Percentiles rank a stretch among this genome's conserved stretches.
These are phyloP conservation scores for Orbilia javanica DNA, from an alignment of 2,329 filamentous ascomycete species.

Conservation along the genomic window DNA sequence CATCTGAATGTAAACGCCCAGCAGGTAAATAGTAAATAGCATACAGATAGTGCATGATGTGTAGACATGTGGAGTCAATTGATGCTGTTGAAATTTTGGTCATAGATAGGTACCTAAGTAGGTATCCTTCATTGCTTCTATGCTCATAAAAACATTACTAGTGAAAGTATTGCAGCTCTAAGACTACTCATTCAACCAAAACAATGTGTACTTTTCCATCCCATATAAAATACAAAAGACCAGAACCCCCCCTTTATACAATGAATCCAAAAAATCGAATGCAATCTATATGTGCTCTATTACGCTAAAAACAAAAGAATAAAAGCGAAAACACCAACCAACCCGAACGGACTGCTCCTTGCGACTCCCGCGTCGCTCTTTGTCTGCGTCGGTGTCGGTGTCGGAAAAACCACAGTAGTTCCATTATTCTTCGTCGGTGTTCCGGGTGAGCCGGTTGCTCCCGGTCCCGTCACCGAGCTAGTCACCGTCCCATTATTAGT, in stretches of 20 bases:
- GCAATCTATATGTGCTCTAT: conserved; percentile 8
- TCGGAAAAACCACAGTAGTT: conserved; percentile 27
- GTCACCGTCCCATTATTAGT: conserved; percentile 1
- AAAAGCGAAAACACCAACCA: conserved; percentile 10
- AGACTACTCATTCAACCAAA: not conserved
- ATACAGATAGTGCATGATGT: too few species aligned
- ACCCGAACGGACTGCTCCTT: not conserved
- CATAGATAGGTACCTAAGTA: too few species aligned
- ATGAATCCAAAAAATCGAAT: not conserved
- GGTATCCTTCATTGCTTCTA: not conserved
- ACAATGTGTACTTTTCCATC: not conserved
- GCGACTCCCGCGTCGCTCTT: conserved; percentile 3
- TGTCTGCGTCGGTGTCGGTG: conserved; percentile 31
- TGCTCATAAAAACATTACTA: not conserved
- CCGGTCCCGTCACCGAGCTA: not conserved
- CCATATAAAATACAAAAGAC: conserved; percentile 5
- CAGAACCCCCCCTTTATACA: not conserved
- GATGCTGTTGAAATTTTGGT: not conserved
- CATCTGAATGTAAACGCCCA: too few species aligned
- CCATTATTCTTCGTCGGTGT: conserved; percentile 15
- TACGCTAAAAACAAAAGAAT: conserved; percentile 5
- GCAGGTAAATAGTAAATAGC: too few species aligned
- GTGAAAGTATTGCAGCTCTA: not conserved
- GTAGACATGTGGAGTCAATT: too few species aligned
- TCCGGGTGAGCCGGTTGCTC: not conserved